These are phyloP conservation scores for Dendrobium nobile DNA, from an alignment of 106 monocot genomes.

Conservation along the genomic window DNA sequence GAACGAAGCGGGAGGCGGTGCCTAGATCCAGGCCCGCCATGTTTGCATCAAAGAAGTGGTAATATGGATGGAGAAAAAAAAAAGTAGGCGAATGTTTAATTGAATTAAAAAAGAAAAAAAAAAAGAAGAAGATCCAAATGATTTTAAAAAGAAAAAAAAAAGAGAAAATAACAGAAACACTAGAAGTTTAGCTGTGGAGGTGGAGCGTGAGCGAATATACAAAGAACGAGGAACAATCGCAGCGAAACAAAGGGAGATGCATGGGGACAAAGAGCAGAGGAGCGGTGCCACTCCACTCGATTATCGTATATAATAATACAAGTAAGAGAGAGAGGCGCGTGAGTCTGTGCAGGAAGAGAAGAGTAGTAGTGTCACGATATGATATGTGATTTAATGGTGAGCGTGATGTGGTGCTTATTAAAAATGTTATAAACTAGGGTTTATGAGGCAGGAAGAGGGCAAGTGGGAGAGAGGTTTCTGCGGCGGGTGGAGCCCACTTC, in stretches of 20 bases:
- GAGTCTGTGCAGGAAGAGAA: background rate
- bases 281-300: background rate
- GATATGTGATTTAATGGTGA: constrained; percentile 11
- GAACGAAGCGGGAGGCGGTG: constrained; percentile 38
- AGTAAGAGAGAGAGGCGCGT: constrained; percentile 6
- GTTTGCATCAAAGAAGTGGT: constrained; percentile 21
- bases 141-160: constrained; percentile 6
- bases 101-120: constrained; percentile 12
- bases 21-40: constrained; percentile 53
- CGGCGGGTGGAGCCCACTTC: background rate
- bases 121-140: constrained; percentile 13
- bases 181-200: background rate
- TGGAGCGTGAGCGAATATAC: constrained; percentile 14
- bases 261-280: constrained; percentile 1
- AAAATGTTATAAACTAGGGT: constrained; percentile 15
- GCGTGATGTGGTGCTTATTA: constrained; percentile 6
- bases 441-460: background rate
- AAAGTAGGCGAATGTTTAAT: constrained; percentile 8
- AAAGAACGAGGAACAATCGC: constrained; percentile 18
- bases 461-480: background rate
- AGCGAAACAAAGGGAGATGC: constrained; percentile 10
- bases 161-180: constrained; percentile 5
- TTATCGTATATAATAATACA: background rate
- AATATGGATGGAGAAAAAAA: constrained; percentile 5
- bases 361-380: background rate